phyloP scores from a whole-genome alignment of 768 basidiomycete species.

The Hortiboletus campestris region DNA sequence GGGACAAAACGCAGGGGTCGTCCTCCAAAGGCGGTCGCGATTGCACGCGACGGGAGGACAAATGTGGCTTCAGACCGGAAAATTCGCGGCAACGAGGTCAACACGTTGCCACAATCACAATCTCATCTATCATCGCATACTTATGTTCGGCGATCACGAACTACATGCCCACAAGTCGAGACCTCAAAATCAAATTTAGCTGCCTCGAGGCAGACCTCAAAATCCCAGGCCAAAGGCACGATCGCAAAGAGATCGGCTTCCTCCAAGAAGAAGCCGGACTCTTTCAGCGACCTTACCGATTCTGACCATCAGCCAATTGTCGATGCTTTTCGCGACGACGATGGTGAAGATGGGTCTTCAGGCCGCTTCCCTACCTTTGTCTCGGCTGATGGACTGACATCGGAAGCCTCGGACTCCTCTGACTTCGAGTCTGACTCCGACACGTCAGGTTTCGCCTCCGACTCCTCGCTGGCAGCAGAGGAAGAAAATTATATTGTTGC shows the following conservation, averaged over 20 bases:
- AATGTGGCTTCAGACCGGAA: slow-evolving; percentile 19
- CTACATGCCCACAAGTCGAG: slow-evolving; percentile 23
- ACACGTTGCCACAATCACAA: slow-evolving; percentile 37
- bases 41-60: slow-evolving; percentile 29
- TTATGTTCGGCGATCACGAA: slow-evolving; percentile 22
- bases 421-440: slow-evolving; percentile 38
- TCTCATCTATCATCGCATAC: slow-evolving; percentile 32
- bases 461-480: slow-evolving; percentile 58
- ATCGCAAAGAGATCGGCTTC: slow-evolving; percentile 26
- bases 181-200: slow-evolving; percentile 29
- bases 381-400: slow-evolving; percentile 57
- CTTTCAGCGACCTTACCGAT: slow-evolving; percentile 19
- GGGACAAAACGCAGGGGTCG: slow-evolving; percentile 53
- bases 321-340: slow-evolving; percentile 32
- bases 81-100: slow-evolving; percentile 33
- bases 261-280: slow-evolving; percentile 17
- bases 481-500: slow-evolving; percentile 59
- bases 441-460: slow-evolving; percentile 44
- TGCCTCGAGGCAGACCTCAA: slow-evolving; percentile 36
- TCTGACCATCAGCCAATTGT: slow-evolving; percentile 36
- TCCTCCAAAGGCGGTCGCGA: slow-evolving; percentile 47
- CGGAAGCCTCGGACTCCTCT: slow-evolving; percentile 46
- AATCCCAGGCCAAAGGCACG: slow-evolving; percentile 40
- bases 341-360: slow-evolving; percentile 32
- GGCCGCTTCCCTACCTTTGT: slow-evolving; percentile 65